Percentiles rank a stretch among this genome's conserved stretches.
These are phyloP conservation scores for Leccinum arenicola DNA, from an alignment of 768 basidiomycete species.

Conservation along the genomic window DNA sequence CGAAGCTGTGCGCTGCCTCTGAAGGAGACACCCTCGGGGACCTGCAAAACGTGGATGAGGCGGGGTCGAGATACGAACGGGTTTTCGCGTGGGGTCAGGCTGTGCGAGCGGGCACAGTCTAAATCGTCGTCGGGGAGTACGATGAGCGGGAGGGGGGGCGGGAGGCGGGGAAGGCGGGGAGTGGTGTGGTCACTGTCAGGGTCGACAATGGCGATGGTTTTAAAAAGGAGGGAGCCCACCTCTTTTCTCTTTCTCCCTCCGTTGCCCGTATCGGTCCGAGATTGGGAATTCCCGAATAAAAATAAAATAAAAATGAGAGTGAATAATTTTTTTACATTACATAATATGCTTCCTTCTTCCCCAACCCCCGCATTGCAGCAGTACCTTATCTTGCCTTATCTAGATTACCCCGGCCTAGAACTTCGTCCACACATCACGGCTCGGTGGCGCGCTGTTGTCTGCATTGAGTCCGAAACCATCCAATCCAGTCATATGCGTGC, in stretches of 20 bases:
- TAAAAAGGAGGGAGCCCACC: conserved; percentile 2
- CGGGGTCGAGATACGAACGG: conserved; percentile 22
- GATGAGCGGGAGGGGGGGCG: not conserved
- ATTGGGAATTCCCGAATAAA: conserved; percentile 14
- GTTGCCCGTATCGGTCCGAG: conserved; percentile 27
- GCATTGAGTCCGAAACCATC: conserved; percentile 5
- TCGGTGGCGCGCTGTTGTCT: not conserved
- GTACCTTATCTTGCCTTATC: conserved; percentile 25
- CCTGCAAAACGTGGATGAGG: conserved; percentile 25
- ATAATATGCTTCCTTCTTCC: conserved; percentile 5
- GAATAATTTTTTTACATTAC: conserved; percentile 2
- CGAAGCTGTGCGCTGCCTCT: conserved; percentile 19
- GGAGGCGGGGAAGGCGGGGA: not conserved
- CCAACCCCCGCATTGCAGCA: conserved; percentile 21
- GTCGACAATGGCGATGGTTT: conserved; percentile 13
- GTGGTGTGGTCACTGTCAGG: not conserved
- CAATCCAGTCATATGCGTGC: conserved; percentile 6
- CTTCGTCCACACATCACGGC: not conserved
- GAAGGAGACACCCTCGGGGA: conserved; percentile 24
- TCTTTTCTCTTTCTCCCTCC: conserved; percentile 15
- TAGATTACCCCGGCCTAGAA: conserved; percentile 28
- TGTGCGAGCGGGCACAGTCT: not conserved
- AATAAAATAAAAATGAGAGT: not conserved
- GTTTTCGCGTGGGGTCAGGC: conserved; percentile 1
- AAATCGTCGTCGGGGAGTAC: not conserved